Base-by-base conservation (phyloP, 2,329 filamentous ascomycete species). In the Rutstroemia sp. region DNA sequence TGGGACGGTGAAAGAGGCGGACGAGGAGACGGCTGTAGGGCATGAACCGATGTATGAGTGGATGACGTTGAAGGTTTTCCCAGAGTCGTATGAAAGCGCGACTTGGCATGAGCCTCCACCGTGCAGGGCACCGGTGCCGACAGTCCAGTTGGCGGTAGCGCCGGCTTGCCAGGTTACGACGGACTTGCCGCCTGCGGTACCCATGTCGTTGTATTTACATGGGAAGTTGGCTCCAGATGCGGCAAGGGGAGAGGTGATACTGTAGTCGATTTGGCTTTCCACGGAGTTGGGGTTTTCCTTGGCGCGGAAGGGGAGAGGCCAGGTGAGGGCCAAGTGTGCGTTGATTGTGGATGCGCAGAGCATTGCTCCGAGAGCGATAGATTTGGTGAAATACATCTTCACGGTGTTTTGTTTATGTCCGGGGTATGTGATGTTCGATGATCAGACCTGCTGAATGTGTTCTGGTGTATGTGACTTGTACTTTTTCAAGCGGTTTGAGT, bases 21-120 rank as follows among this genome's bases (percentile, higher is more conserved):
- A 42, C 14, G 50, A 16, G 9, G 14, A 9, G 8, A 54, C 2
- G 19, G 42, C 44, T 17, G 25, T 7, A 10, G 55, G 55, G 27
- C 55, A 57, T 38, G 19, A 25, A 42, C 50, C 55, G 19, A 57
- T 49, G 27, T 57, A 81, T 7, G 78, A 81, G 65, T 83, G 76
- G 62, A 85, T 78, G 55, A 84, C 82, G 51, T 74, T 75, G 70
- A 83, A 85, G 1, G 75, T 76, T 37, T 72, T 68, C 4, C 79
- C 80, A 45, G 77, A 73, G 64, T 85, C 80, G 65, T 82, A 82
- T 10, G 78, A 81, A 12, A 85, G 68, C 2, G 79, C 75, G 16
- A 84, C 69, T 67, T 85, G 82, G 63, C 81, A 84, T 5, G 79
- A 83, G 1, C 82, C 82, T 4, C 81, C 80, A n/a, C 71, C 70